Percentiles rank a stretch among this genome's conserved stretches.
Evolutionary conservation across 2,329 filamentous ascomycete species (phyloP).

Genomic region (Stemphylium lycopersici): DNA sequence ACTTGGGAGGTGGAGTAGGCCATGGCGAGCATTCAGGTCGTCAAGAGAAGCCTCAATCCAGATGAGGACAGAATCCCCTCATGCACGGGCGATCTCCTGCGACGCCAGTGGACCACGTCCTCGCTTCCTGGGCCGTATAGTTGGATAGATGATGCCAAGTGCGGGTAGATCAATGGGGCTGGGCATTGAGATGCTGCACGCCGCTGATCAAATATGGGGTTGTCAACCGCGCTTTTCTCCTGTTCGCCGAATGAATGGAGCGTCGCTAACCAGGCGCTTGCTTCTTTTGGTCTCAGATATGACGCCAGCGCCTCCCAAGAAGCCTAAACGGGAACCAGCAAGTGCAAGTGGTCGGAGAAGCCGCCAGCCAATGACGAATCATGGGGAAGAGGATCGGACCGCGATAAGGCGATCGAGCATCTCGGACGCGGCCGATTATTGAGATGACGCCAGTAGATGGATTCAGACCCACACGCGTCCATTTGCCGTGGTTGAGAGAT

Average conservation of each 20-base stretch:
- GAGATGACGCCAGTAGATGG: neutral
- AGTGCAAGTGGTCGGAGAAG: neutral
- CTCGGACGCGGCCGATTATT: neutral
- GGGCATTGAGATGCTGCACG: slow-evolving; percentile 10
- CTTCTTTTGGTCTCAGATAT: slow-evolving; percentile 5
- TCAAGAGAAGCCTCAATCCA: neutral
- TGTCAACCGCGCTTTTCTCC: neutral
- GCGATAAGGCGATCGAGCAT: neutral
- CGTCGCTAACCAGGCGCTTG: neutral
- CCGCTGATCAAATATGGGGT: slow-evolving; percentile 10
- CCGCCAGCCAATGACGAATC: neutral
- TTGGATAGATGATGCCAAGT: slow-evolving; percentile 4
- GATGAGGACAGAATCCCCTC: neutral
- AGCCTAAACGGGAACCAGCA: neutral
- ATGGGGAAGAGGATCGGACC: neutral
- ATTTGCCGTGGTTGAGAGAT: neutral
- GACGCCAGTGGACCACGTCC: neutral
- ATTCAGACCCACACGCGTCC: neutral
- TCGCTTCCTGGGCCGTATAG: slow-evolving; percentile 1
- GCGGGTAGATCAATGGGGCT: slow-evolving; percentile 13
- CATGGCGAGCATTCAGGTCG: slow-evolving; percentile 6
- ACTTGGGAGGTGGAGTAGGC: slow-evolving; percentile 7
- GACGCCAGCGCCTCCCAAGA: neutral
- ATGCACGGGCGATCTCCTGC: neutral
- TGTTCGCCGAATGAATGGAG: slow-evolving; percentile 1